Conservation (phyloP, 257 asterid species). For the Plectranthus barbatus region DNA sequence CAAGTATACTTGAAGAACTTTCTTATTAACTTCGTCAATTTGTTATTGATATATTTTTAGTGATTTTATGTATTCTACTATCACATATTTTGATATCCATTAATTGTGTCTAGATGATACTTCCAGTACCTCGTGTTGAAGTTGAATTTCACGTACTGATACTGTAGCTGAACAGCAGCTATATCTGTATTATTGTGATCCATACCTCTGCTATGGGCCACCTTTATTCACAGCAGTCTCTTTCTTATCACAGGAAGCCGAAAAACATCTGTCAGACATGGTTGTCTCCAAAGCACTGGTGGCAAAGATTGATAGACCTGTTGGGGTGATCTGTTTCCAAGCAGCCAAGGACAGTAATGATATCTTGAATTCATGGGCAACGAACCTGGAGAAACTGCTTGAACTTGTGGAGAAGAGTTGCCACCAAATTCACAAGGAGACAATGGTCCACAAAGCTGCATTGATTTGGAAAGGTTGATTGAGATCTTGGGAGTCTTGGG, state of each 20-base stretch:
- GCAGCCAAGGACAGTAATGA: conserved; percentile 79
- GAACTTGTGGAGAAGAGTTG: conserved; percentile 97
- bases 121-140: background rate
- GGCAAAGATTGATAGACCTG: conserved; percentile 82
- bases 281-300: conserved; percentile 80
- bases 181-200: background rate
- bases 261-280: conserved; percentile 88
- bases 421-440: conserved; percentile 98
- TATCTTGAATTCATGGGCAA: conserved; percentile 77
- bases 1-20: no score
- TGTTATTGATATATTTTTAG: background rate
- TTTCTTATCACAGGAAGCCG: conserved; percentile 51
- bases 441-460: conserved; percentile 82
- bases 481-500: background rate
- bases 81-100: background rate
- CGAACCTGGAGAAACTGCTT: conserved; percentile 84
- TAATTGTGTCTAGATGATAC: background rate
- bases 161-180: no score
- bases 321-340: conserved; percentile 72
- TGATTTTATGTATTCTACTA: background rate
- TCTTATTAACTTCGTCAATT: background rate
- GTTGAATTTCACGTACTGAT: background rate
- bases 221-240: background rate
- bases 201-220: background rate
- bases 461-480: conserved; percentile 35